These are phyloP conservation scores for Corylus americana DNA, from an alignment of 306 rosid species.

Conservation along the genomic window DNA sequence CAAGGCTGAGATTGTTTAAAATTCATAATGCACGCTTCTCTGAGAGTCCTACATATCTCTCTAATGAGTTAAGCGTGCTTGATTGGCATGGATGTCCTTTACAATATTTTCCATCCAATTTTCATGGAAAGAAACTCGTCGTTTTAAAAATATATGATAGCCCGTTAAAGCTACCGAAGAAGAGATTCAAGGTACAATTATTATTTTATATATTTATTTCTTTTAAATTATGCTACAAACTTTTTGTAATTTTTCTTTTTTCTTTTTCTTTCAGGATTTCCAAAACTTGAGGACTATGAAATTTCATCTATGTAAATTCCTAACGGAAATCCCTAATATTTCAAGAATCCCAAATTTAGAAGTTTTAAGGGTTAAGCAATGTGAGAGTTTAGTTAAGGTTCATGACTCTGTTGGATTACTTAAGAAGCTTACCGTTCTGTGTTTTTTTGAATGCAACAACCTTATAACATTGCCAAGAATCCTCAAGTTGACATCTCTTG, in stretches of 20 bases:
- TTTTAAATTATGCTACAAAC: neutral
- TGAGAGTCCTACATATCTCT: neutral
- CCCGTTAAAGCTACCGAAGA: neutral
- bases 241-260: neutral
- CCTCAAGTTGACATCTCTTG: neutral
- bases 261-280: neutral
- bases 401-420: conserved; percentile 27
- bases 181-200: neutral
- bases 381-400: conserved; percentile 12
- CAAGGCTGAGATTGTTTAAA: neutral
- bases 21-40: neutral
- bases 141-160: neutral
- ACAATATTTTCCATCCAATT: neutral
- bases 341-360: conserved; percentile 24
- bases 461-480: conserved; percentile 13
- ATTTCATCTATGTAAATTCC: neutral
- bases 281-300: neutral
- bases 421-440: conserved; percentile 15
- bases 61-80: neutral
- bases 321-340: neutral
- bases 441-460: neutral
- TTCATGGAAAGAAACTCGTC: neutral
- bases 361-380: conserved; percentile 27
- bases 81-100: neutral
- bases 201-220: neutral